Evolutionary conservation across 139 green algal species (phyloP), one percentile per base, ranked within the genome.

Genomic region (Chlorella sp.): DNA sequence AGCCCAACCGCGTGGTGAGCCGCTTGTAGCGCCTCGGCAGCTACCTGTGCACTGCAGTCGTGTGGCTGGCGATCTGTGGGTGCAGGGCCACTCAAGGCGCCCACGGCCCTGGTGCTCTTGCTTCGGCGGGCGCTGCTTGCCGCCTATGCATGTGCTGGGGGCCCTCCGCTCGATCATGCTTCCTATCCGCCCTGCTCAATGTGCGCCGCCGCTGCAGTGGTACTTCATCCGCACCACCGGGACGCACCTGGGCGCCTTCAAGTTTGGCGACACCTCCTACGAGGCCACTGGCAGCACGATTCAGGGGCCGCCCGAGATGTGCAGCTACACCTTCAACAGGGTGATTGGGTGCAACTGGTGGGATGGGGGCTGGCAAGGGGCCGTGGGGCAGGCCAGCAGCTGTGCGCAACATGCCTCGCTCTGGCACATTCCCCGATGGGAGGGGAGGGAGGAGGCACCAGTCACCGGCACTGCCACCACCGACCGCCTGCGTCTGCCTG

Each of bases 321-420:
- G 91, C 48, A 88, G 60, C 71, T 94, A 93, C 78, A 91, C 87
- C n/a, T 97, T 97, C 84, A 95, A 97, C 89, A 91, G 92, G 66
- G 83, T 42, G 19, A 36, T 61, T 28, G 24, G 61, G 19, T n/a
- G 30, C 19, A 22, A 22, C 22, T 39, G 24, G 40, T 78, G 71
- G 71, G 71, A 3, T 24, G 71, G 71, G 34, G 19, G 34, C 32
- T 32, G 76, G 76, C 34, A 5, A 22, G 30, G 34, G 76, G 9
- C 12, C 37, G 28, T 36, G 1, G 9, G 19, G 48, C 19, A 37
- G 40, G 37, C 32, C 73, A 26, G 32, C 73, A 79, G n/a, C 11
- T 22, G n/a, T 30, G 68, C 68, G 36, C 32, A 32, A 30, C 22
- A 26, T 1, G 32, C 24, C 68, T 30, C 11, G 32, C n/a, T 34